phyloP scores from a whole-genome alignment of 805 yeast genomes.

The Suhomyces xylopsoci region DNA sequence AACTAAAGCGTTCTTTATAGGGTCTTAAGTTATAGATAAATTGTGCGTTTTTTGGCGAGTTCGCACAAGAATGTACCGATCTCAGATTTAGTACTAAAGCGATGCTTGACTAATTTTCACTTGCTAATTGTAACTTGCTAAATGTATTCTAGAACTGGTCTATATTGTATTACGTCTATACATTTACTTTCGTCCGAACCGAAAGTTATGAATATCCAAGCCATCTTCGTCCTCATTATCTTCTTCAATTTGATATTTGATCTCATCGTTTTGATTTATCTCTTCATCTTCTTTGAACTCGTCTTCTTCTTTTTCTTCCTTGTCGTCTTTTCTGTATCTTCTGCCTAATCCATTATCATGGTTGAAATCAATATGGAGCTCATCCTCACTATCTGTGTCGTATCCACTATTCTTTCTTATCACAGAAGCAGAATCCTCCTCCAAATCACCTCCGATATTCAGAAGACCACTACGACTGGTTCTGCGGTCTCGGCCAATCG shows the following conservation, averaged over 20 bases:
- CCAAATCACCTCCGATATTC: neutral
- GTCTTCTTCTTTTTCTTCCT: neutral
- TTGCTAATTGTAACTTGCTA: no score
- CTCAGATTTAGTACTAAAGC: no score
- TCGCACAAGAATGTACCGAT: no score
- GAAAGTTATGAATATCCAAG: conserved; percentile 2
- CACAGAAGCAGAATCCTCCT: conserved; percentile 5
- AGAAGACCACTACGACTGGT: conserved; percentile 2
- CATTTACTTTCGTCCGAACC: neutral
- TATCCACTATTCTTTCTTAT: conserved; percentile 7
- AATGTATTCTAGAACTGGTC: neutral
- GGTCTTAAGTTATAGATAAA: no score
- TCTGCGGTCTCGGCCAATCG: neutral
- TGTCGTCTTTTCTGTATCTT: neutral
- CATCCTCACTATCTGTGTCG: conserved; percentile 7
- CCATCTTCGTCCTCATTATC: conserved; percentile 1
- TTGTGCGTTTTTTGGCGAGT: no score
- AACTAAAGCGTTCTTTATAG: no score
- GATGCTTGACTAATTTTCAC: no score
- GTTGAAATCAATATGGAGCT: neutral
- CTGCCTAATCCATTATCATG: neutral
- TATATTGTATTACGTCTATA: neutral
- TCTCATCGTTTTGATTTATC: no score
- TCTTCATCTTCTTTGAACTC: neutral
- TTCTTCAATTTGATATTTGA: neutral